These are phyloP conservation scores for Suillus paluster DNA, from an alignment of 768 basidiomycete species.

Conservation along the genomic window DNA sequence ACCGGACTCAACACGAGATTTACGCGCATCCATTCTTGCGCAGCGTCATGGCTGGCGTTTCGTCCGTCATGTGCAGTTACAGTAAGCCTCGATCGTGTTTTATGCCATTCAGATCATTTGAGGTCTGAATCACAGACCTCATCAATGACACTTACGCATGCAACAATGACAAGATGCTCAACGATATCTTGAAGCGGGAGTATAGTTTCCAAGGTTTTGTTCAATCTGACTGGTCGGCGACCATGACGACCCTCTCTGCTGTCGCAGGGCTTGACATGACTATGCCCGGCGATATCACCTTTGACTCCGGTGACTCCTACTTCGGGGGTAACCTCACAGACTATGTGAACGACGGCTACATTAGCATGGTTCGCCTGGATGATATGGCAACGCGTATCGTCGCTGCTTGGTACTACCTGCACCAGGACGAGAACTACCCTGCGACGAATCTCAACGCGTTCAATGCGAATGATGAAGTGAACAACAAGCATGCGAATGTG, in stretches of 20 bases:
- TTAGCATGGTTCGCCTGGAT: slow-evolving; percentile 64
- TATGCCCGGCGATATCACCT: slow-evolving; percentile 67
- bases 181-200: slow-evolving; percentile 74
- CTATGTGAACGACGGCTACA: slow-evolving; percentile 73
- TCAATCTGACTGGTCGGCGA: slow-evolving; percentile 77
- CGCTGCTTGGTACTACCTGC: slow-evolving; percentile 68
- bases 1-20: slow-evolving; percentile 78
- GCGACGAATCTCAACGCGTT: slow-evolving; percentile 74
- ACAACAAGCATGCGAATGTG: slow-evolving; percentile 68
- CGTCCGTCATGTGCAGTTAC: slow-evolving; percentile 78
- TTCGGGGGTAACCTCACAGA: slow-evolving; percentile 69
- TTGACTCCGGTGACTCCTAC: slow-evolving; percentile 53
- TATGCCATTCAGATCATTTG: slow-evolving; percentile 6
- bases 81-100: slow-evolving; percentile 42
- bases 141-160: slow-evolving; percentile 77
- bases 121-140: slow-evolving; percentile 46
- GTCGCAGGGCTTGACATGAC: slow-evolving; percentile 75
- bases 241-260: slow-evolving; percentile 62
- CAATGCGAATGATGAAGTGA: slow-evolving; percentile 50
- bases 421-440: slow-evolving; percentile 64
- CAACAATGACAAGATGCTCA: slow-evolving; percentile 71
- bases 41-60: slow-evolving; percentile 74
- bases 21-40: slow-evolving; percentile 72
- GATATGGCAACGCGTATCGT: slow-evolving; percentile 87
- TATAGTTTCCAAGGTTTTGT: slow-evolving; percentile 80